These are phyloP conservation scores for Sclerotinia spermophila DNA, from an alignment of 2,329 filamentous ascomycete species.

Conservation along the genomic window DNA sequence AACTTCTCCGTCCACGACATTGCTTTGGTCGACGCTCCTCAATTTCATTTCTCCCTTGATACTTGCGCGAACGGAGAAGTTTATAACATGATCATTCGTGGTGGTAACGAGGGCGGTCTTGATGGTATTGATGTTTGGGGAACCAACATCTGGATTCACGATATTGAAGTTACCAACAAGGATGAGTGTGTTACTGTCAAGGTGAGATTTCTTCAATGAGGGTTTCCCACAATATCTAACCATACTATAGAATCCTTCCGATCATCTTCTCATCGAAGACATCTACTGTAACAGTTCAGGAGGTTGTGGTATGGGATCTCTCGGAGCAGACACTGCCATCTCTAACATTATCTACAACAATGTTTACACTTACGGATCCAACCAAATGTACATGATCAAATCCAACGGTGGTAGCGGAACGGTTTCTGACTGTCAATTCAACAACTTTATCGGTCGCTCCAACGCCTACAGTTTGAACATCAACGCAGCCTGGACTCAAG, in stretches of 20 bases:
- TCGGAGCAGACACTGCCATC: constrained; percentile 48
- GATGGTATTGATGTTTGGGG: constrained; percentile 55
- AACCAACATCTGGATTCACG: constrained; percentile 56
- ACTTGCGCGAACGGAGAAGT: constrained; percentile 50
- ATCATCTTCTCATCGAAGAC: constrained; percentile 56
- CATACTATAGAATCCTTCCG: constrained; percentile 47
- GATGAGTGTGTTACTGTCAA: constrained; percentile 59
- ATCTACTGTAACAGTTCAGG: constrained; percentile 61
- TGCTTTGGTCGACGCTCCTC: constrained; percentile 28
- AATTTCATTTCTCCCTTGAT: constrained; percentile 46
- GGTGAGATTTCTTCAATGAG: constrained; percentile 26
- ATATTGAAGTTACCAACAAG: constrained; percentile 59
- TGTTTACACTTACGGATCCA: constrained; percentile 52
- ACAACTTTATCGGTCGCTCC: constrained; percentile 57
- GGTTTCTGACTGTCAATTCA: constrained; percentile 48
- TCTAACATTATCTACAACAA: constrained; percentile 53
- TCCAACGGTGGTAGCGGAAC: constrained; percentile 54
- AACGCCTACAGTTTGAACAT: constrained; percentile 52
- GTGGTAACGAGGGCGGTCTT: constrained; percentile 48
- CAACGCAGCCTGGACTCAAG: constrained; percentile 54
- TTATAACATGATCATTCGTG: constrained; percentile 54
- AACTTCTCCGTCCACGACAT: constrained; percentile 33
- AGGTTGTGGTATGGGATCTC: constrained; percentile 55
- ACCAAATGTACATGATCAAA: constrained; percentile 64
- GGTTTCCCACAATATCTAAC: constrained; percentile 33